phyloP scores from a whole-genome alignment of 164 flowering plant genomes.

The Liriodendron chinense region DNA sequence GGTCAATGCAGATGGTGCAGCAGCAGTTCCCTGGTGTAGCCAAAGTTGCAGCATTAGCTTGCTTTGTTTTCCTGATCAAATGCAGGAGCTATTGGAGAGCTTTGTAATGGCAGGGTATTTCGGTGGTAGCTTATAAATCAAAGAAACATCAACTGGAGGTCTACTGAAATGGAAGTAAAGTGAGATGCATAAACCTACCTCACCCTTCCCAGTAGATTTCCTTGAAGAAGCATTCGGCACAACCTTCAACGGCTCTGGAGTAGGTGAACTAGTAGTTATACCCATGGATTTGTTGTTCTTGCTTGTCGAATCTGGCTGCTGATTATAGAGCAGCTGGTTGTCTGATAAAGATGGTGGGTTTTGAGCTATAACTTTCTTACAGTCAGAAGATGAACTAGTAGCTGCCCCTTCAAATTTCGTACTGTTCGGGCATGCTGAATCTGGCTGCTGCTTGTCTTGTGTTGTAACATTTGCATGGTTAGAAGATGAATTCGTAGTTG shows the following conservation, averaged over 20 bases:
- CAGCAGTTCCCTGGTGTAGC: slow-evolving; percentile 41
- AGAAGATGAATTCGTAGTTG: neutral
- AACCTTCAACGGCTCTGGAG: slow-evolving; percentile 2
- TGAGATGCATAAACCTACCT: slow-evolving; percentile 34
- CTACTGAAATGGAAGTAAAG: neutral
- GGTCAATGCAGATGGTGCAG: slow-evolving; percentile 59
- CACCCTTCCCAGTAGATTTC: slow-evolving; percentile 28
- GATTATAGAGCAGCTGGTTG: slow-evolving; percentile 24
- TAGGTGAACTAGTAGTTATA: slow-evolving; percentile 8
- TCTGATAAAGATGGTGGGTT: slow-evolving; percentile 24
- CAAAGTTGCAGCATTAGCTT: slow-evolving; percentile 9
- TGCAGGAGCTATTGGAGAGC: neutral
- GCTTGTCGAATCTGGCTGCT: slow-evolving; percentile 24
- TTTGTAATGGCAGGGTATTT: neutral
- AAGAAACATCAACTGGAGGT: neutral
- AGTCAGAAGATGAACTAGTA: neutral
- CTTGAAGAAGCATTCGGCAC: slow-evolving; percentile 1
- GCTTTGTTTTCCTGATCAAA: slow-evolving; percentile 4
- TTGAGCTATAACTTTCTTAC: slow-evolving; percentile 29
- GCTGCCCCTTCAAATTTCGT: slow-evolving; percentile 13
- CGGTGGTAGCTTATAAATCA: neutral
- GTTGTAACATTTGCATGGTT: neutral
- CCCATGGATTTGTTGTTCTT: slow-evolving; percentile 3
- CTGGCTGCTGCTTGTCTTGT: slow-evolving; percentile 4
- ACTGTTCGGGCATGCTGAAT: slow-evolving; percentile 18